A percentile compares a stretch with the other conserved stretches of the same genome.
Evolutionary conservation across 2,329 filamentous ascomycete species (phyloP).

Genomic region (Colletotrichum ledebouriae): DNA sequence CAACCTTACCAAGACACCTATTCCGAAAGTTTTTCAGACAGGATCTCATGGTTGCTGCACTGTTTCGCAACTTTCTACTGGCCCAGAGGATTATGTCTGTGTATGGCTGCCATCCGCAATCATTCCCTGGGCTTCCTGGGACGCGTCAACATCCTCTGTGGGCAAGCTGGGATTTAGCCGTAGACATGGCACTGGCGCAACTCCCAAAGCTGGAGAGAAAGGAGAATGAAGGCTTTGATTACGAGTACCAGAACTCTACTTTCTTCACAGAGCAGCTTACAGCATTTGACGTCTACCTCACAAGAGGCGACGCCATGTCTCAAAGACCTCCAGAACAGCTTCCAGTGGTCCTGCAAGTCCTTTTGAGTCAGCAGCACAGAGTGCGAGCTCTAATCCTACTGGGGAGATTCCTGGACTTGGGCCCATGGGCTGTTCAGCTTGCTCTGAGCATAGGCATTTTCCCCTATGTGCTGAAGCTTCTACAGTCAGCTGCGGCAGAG

Average conservation of each 20-base stretch:
- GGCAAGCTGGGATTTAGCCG: constrained; percentile 97
- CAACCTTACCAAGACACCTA: constrained; percentile 86
- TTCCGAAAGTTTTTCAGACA: constrained; percentile 98
- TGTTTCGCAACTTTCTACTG: constrained; percentile 96
- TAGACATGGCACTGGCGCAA: constrained; percentile 94
- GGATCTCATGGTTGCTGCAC: constrained; percentile 97
- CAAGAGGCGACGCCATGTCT: constrained; percentile 82
- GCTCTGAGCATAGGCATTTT: constrained; percentile 98
- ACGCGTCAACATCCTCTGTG: constrained; percentile 95
- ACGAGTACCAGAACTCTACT: constrained; percentile 93
- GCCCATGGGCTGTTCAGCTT: constrained; percentile 98
- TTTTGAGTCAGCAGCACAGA: constrained; percentile 94
- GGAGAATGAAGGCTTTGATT: constrained; percentile 79
- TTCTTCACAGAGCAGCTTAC: constrained; percentile 98
- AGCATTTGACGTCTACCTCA: constrained; percentile 95
- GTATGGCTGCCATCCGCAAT: constrained; percentile 95
- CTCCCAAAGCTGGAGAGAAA: constrained; percentile 86
- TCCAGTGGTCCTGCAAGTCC: constrained; percentile 94
- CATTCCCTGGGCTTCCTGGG: constrained; percentile 90
- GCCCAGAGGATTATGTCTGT: constrained; percentile 96
- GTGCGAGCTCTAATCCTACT: constrained; percentile 91
- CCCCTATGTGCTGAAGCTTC: constrained; percentile 95
- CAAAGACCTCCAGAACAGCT: constrained; percentile 94
- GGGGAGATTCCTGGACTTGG: constrained; percentile 93
- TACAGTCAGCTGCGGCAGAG: constrained; percentile 95